Evolutionary conservation across 179 eudicot genomes (phyloP).

Genomic region (Nepenthes alata): DNA sequence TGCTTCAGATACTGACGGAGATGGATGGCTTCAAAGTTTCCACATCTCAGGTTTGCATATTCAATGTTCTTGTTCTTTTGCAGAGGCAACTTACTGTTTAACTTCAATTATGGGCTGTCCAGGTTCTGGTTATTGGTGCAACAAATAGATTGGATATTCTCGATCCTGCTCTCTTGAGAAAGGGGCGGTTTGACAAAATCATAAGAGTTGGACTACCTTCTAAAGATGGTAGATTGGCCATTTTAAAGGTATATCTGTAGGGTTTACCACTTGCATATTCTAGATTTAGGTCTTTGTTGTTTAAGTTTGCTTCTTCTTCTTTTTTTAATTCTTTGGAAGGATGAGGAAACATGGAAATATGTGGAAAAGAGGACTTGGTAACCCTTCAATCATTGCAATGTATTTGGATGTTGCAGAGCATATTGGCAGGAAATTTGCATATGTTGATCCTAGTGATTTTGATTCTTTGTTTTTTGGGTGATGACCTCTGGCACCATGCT

Average conservation of each 20-base stretch:
- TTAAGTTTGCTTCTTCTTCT: not conserved
- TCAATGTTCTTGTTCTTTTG: not conserved
- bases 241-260: slow-evolving; percentile 44
- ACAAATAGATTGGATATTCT: slow-evolving; percentile 87
- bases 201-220: slow-evolving; percentile 88
- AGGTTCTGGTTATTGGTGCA: slow-evolving; percentile 86
- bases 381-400: no score
- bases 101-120: slow-evolving; percentile 3
- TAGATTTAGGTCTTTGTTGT: not conserved
- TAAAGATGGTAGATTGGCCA: slow-evolving; percentile 80
- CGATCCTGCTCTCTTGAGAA: slow-evolving; percentile 83
- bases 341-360: no score
- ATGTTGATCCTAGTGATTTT: not conserved
- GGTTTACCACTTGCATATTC: not conserved
- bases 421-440: no score
- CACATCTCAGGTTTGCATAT: slow-evolving; percentile 51
- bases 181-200: slow-evolving; percentile 91
- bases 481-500: not conserved
- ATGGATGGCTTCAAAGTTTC: slow-evolving; percentile 90
- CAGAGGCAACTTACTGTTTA: slow-evolving; percentile 2
- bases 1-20: slow-evolving; percentile 88
- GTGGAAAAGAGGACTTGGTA: no score
- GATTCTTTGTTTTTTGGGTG: not conserved
- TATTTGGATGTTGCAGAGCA: no score
- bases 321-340: not conserved